phyloP scores from a whole-genome alignment of 805 yeast species.

The Yarrowia deformans region DNA sequence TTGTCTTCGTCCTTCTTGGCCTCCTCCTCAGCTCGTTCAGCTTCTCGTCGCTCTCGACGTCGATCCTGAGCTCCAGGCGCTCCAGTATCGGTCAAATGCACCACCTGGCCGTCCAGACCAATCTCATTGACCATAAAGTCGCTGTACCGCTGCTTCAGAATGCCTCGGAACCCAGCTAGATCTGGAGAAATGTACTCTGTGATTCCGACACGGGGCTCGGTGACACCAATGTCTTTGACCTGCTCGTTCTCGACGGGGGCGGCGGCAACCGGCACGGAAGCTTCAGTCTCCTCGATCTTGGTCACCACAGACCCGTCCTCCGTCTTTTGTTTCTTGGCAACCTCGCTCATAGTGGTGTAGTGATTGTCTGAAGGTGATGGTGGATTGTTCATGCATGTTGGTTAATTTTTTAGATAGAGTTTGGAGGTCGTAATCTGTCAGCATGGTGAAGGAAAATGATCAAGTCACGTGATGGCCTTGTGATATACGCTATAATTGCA shows the following conservation, averaged over 20 bases:
- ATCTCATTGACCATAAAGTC: slow-evolving; percentile 96
- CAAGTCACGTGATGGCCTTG: background rate
- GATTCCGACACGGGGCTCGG: slow-evolving; percentile 87
- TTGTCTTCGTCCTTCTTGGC: slow-evolving; percentile 43
- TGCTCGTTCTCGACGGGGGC: background rate
- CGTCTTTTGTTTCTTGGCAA: slow-evolving; percentile 36
- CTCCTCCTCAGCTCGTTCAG: slow-evolving; percentile 42
- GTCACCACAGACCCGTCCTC: slow-evolving; percentile 26
- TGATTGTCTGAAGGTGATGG: no score
- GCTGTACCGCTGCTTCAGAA: slow-evolving; percentile 85
- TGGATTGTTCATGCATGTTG: slow-evolving; percentile 2
- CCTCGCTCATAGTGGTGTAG: slow-evolving; percentile 24
- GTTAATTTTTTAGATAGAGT: slow-evolving; percentile 32
- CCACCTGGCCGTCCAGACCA: slow-evolving; percentile 67
- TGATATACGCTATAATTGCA: no score
- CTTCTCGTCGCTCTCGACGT: slow-evolving; percentile 43
- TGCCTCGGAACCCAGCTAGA: slow-evolving; percentile 73
- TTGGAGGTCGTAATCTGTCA: slow-evolving; percentile 27
- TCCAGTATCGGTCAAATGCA: slow-evolving; percentile 81
- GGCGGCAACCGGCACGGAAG: background rate
- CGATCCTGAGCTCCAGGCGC: slow-evolving; percentile 54
- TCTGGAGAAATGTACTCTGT: slow-evolving; percentile 66
- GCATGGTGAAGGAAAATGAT: no score
- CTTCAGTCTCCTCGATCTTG: slow-evolving; percentile 3
- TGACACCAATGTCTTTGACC: slow-evolving; percentile 54